A percentile compares a stretch with the other conserved stretches of the same genome.
phyloP scores from a whole-genome alignment of 176 grass and related monocot genomes.

The Elymus sibiricus region DNA sequence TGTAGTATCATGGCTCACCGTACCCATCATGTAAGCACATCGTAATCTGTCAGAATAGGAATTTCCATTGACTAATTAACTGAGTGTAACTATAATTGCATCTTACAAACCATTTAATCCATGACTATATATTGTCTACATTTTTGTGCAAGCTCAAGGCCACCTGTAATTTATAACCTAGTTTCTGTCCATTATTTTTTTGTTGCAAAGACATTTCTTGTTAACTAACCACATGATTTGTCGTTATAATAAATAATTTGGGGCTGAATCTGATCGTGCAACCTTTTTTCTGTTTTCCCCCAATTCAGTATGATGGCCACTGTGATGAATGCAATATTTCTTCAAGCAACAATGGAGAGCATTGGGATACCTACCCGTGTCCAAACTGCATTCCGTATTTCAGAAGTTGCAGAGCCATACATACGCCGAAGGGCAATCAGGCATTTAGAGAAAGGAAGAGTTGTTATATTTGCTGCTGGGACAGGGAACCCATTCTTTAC shows the following conservation, averaged over 20 bases:
- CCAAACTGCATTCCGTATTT: conserved; percentile 98
- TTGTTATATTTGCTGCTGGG: conserved; percentile 98
- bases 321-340: conserved; percentile 99
- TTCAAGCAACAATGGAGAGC: conserved; percentile 99
- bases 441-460: conserved; percentile 98
- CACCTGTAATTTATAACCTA: neutral
- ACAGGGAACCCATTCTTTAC: conserved; percentile 99
- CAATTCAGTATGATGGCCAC: conserved; percentile 88
- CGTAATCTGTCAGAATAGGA: neutral
- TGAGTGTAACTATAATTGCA: neutral
- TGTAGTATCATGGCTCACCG: neutral
- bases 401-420: conserved; percentile 98
- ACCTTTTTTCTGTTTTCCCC: neutral
- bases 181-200: conserved; percentile 1
- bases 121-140: neutral
- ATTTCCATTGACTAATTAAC: neutral
- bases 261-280: neutral
- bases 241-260: neutral
- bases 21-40: neutral
- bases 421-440: conserved; percentile 87
- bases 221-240: neutral
- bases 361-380: conserved; percentile 94
- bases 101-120: neutral
- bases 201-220: neutral
- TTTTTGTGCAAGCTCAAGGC: neutral